phyloP scores from a whole-genome alignment of 2,329 filamentous ascomycete species.

The Aspergillus sp. region DNA sequence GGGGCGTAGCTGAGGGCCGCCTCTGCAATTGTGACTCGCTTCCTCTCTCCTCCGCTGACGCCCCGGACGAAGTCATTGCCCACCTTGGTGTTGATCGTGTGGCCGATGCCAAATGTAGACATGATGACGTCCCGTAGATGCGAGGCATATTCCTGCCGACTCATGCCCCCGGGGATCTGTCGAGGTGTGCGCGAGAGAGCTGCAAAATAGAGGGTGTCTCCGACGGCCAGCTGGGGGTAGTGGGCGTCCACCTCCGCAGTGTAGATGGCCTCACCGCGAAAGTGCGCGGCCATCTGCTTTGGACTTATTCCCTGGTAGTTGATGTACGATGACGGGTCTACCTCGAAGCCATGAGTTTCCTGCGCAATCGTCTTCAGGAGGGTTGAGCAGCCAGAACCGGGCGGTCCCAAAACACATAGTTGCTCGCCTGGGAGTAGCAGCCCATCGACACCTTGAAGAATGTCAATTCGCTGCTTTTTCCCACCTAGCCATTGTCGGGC shows the following conservation, averaged over 20 bases:
- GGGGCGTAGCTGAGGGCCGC: constrained; percentile 41
- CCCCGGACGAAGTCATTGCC: constrained; percentile 56
- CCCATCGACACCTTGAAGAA: background rate
- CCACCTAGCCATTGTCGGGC: background rate
- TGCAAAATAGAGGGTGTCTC: constrained; percentile 3
- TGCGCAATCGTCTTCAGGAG: constrained; percentile 1
- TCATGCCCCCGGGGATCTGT: constrained; percentile 1
- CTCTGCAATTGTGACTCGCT: constrained; percentile 60
- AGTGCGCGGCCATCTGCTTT: background rate
- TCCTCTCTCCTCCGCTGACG: constrained; percentile 58
- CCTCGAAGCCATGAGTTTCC: constrained; percentile 1
- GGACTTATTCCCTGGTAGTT: constrained; percentile 4
- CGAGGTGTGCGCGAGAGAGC: background rate
- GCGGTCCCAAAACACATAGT: constrained; percentile 2
- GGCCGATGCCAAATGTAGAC: constrained; percentile 32
- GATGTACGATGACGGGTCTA: background rate
- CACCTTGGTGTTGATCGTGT: constrained; percentile 44
- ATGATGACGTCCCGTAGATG: constrained; percentile 1
- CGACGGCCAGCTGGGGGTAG: constrained; percentile 1
- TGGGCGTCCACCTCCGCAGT: constrained; percentile 4
- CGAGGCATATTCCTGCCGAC: background rate
- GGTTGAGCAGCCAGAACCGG: constrained; percentile 3
- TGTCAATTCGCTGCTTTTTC: constrained; percentile 2
- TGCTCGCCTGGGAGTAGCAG: constrained; percentile 2
- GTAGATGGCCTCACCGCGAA: constrained; percentile 5